These are phyloP conservation scores for Tephrocybe sp. DNA, from an alignment of 768 basidiomycete species.

Conservation along the genomic window DNA sequence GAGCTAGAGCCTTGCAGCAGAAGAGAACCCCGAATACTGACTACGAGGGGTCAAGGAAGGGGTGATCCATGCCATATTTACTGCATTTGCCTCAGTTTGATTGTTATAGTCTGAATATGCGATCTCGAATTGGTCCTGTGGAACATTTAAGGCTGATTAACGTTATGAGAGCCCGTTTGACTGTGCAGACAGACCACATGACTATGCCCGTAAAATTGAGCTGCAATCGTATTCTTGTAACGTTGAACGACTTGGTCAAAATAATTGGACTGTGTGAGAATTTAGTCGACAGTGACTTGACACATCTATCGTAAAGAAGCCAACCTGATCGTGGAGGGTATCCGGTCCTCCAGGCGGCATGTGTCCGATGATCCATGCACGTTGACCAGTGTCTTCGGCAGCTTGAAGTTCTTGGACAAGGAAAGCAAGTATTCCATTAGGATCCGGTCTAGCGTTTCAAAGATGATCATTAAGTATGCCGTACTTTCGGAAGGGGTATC, in stretches of 20 bases:
- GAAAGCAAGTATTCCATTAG: constrained; percentile 59
- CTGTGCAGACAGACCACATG: constrained; percentile 31
- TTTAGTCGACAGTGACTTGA: not conserved
- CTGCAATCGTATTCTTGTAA: constrained; percentile 57
- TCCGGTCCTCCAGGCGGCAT: constrained; percentile 52
- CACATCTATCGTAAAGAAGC: not conserved
- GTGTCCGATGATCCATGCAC: constrained; percentile 62
- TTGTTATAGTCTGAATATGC: constrained; percentile 53
- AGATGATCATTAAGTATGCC: not conserved
- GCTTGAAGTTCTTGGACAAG: constrained; percentile 50
- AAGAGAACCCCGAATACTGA: constrained; percentile 20
- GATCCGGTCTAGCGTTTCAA: constrained; percentile 55
- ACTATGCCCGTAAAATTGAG: constrained; percentile 61
- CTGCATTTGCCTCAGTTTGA: constrained; percentile 41
- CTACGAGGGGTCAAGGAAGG: constrained; percentile 59
- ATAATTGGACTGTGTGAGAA: constrained; percentile 48
- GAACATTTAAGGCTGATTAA: not conserved
- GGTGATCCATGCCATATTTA: constrained; percentile 46
- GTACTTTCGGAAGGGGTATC: not conserved
- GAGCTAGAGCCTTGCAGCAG: not conserved
- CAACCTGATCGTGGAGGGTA: constrained; percentile 49
- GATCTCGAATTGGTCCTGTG: constrained; percentile 44
- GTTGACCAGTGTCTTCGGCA: constrained; percentile 57
- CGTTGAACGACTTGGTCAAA: constrained; percentile 61
- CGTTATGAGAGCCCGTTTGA: too few relatives aligned